These are phyloP conservation scores for Microdochium nivale DNA, from an alignment of 2,329 filamentous ascomycete genomes.

Conservation along the genomic window DNA sequence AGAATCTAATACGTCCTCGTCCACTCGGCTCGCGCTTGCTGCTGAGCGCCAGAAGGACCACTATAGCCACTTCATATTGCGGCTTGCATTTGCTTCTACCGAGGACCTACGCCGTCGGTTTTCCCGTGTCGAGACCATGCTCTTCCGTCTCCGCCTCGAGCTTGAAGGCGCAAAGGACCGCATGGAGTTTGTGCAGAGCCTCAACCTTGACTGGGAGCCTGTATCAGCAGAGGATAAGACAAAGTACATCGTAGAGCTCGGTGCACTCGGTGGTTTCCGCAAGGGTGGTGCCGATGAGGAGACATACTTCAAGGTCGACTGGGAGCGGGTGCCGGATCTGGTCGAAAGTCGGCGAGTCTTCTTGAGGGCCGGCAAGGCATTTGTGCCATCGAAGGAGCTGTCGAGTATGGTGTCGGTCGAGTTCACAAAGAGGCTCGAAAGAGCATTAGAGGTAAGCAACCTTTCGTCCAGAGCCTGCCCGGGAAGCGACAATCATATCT, in stretches of 20 bases:
- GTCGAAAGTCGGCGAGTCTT: conserved; percentile 74
- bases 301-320: conserved; percentile 93
- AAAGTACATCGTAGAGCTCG: conserved; percentile 53
- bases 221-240: conserved; percentile 70
- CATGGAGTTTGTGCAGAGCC: conserved; percentile 62
- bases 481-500: neutral
- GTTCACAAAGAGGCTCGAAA: conserved; percentile 71
- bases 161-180: conserved; percentile 69
- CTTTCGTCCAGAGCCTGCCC: conserved; percentile 1
- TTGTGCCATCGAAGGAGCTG: conserved; percentile 81
- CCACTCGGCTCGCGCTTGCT: conserved; percentile 50
- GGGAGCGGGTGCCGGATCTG: conserved; percentile 84
- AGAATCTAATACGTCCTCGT: conserved; percentile 17
- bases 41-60: conserved; percentile 87
- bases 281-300: conserved; percentile 58
- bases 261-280: conserved; percentile 34
- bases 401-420: conserved; percentile 82
- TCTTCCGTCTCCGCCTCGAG: conserved; percentile 77
- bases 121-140: conserved; percentile 74
- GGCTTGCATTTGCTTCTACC: conserved; percentile 84
- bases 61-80: conserved; percentile 94
- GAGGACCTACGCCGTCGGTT: conserved; percentile 87
- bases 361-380: conserved; percentile 74
- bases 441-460: conserved; percentile 64
- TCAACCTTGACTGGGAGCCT: conserved; percentile 78